Base-by-base conservation (phyloP, 805 yeast genomes). In the Teunomyces barrocoloradensis region DNA sequence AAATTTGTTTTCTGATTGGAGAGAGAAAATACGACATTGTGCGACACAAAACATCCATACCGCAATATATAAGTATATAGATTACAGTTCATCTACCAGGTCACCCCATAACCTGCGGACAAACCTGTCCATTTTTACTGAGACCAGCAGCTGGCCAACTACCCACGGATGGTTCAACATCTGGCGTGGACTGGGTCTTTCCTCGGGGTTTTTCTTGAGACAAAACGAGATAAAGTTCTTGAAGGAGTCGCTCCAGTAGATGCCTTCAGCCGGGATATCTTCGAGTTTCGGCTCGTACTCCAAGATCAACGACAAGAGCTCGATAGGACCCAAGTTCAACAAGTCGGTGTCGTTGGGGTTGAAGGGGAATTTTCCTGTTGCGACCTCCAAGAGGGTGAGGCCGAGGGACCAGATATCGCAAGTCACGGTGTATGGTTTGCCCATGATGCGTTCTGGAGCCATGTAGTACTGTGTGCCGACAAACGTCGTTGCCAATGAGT, bases 391-490 rank as follows among this genome's bases (percentile, higher is more conserved):
- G 41, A 94, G 69, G 1, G 98, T 91, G 37, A 94, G 73, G 0
- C 99, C 99, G 28, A 94, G 69, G 1, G 97, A 90, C 99, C 99
- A 94, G 12, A 94, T 92, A 63, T 94, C 99, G 58, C 95, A 85
- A 3, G 96, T 88, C 3, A 92, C 97, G 9, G 96, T 86, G 61
- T 94, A 94, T 1, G 97, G 94, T 60, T 89, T 92, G 25, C 97
- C 97, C 71, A 88, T 88, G 44, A 94, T 92, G 57, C 99, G 78
- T 66, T 94, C 99, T 0, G 99, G 99, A 0, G 99, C 98, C 99
- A 94, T 94, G 66, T 94, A 94, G 63, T 89, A 92, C 9, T 96
- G 91, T 0, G 99, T 94, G 2, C 99, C 99, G 0, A 97, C 94
- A 61, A 91, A 94, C 0, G 99, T 94, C 1, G 96, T 89, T 1